A percentile compares a stretch with the other conserved stretches of the same genome.
phyloP scores from a whole-genome alignment of 2,329 filamentous ascomycete genomes.

The Aspergillus fijiensis region DNA sequence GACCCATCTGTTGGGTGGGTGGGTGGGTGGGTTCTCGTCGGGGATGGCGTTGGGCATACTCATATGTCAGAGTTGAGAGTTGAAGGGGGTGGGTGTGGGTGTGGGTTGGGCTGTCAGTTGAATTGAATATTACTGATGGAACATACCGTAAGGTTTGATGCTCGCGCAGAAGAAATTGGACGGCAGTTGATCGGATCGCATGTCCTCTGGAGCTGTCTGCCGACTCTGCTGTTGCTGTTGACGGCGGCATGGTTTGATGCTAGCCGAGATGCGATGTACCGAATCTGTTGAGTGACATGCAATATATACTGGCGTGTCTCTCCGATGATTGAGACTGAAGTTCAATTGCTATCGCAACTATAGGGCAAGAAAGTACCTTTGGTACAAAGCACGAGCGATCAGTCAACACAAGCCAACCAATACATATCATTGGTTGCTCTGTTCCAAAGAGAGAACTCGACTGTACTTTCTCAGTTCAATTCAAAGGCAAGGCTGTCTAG shows the following conservation, averaged over 20 bases:
- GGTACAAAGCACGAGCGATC: background rate
- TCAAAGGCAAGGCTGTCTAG: background rate
- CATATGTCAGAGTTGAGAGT: too few relatives aligned
- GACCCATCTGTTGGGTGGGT: background rate
- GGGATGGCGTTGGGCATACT: background rate
- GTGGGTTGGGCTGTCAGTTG: too few relatives aligned
- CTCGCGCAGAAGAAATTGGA: too few relatives aligned
- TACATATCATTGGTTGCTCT: background rate
- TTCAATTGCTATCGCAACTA: background rate
- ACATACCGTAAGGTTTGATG: too few relatives aligned
- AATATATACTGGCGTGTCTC: background rate
- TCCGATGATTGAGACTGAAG: background rate
- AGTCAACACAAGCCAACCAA: background rate
- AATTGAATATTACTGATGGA: too few relatives aligned
- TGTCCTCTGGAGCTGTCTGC: background rate
- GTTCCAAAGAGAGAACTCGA: background rate
- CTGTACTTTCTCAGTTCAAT: background rate
- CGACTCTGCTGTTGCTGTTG: background rate
- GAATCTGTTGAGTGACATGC: background rate
- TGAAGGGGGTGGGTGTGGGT: too few relatives aligned
- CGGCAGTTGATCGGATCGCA: too few relatives aligned
- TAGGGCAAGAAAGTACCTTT: background rate
- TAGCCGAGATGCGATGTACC: background rate
- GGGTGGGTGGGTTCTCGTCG: background rate
- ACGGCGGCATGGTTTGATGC: background rate